Evolutionary conservation across 345 rosid species (phyloP), one percentile per base, ranked within the genome.

Genomic region (sweet orange (Citrus sinensis)): DNA sequence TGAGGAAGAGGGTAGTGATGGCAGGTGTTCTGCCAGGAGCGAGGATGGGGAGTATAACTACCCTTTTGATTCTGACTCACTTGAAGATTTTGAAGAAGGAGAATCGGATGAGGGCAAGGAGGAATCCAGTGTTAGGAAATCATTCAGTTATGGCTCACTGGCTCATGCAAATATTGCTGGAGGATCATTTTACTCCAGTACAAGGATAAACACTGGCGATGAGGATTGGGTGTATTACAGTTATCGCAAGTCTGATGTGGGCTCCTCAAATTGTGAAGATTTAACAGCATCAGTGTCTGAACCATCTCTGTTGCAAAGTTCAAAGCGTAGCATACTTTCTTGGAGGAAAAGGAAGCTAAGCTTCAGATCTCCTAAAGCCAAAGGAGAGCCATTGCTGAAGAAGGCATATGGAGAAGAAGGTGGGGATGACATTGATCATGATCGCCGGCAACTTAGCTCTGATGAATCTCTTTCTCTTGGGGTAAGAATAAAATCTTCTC

Each of bases 391-490:
- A 22, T 83, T 96, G 89, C 84, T 96, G 78, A 96, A 93, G 78
- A 93, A 92, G 86, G 97, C 89, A 9, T 87, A 92, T 82, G 94
- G 89, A 59, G 98, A 96, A 89, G 98, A 96, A 66, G 99, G 99
- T 7, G 99, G 99, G n/a, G 99, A 94, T 88, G 99, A 96, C 80
- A 96, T 96, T 76, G 99, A 96, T 89, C 92, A 77, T 88, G 95
- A 91, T 80, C 97, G 99, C 13, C 88, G 98, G 62, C 97, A 92
- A 82, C 97, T 96, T 69, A 88, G 93, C 79, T 91, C 97, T 7
- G 98, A 95, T 85, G 98, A 92, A 78, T 80, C 88, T 71, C 82
- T 73, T 83, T 67, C 83, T 60, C 79, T 76, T 20, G 87, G 88
- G 86, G 95, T 91, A 82, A 91, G 87, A 75, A 80, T 67, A 9